A percentile compares a stretch with the other conserved stretches of the same genome.
Evolutionary conservation across 1,284 basidiomycete genomes (phyloP).

Genomic region (Cutaneotrichosporon cutaneum): DNA sequence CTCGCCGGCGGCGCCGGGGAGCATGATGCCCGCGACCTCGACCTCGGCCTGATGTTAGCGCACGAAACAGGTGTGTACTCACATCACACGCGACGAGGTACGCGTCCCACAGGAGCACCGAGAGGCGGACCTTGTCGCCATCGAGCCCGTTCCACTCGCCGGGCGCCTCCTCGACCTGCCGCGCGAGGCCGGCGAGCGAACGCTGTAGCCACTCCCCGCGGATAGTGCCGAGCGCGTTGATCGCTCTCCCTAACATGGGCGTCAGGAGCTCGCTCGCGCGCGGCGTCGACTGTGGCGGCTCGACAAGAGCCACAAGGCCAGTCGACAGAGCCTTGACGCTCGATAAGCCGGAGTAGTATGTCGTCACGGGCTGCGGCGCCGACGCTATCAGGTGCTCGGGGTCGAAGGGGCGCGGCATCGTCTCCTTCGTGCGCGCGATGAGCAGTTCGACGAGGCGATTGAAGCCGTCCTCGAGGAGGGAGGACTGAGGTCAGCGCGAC

Average conservation of each 20-base stretch:
- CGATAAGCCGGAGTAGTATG: constrained; percentile 34
- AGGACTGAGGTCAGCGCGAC: constrained; percentile 12
- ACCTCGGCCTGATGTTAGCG: no score
- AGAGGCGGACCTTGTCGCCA: constrained; percentile 38
- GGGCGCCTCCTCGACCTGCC: constrained; percentile 41
- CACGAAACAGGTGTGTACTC: no score
- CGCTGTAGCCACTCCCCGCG: constrained; percentile 42
- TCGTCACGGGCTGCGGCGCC: constrained; percentile 40
- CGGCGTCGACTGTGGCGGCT: constrained; percentile 28
- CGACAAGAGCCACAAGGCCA: constrained; percentile 25
- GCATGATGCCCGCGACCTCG: constrained; percentile 39
- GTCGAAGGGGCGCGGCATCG: constrained; percentile 18
- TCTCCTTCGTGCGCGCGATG: constrained; percentile 32
- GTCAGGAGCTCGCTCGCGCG: constrained; percentile 32
- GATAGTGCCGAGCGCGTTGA: constrained; percentile 29
- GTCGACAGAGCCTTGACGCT: constrained; percentile 32
- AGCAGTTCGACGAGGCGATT: constrained; percentile 39
- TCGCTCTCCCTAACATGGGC: constrained; percentile 34
- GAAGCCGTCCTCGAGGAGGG: constrained; percentile 45
- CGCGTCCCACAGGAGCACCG: constrained; percentile 39
- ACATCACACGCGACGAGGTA: constrained; percentile 41
- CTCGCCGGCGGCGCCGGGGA: constrained; percentile 38
- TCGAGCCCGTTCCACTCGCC: constrained; percentile 36
- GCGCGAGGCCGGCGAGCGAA: constrained; percentile 28
- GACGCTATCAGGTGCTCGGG: constrained; percentile 12